phyloP scores from a whole-genome alignment of 495 filamentous ascomycete genomes.

The Bryoglossum gracile region DNA sequence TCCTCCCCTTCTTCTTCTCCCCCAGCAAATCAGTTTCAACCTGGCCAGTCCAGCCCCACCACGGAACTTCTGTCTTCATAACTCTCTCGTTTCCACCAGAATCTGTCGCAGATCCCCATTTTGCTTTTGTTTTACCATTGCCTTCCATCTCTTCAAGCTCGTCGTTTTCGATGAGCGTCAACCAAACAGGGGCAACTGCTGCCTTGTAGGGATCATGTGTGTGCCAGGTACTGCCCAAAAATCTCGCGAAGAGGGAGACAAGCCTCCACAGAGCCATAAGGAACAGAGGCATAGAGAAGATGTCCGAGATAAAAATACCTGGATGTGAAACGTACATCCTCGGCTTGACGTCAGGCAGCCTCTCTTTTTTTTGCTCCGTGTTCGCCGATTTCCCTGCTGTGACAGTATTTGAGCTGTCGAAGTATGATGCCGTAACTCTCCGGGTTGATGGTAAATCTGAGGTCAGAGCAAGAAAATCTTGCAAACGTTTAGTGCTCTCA shows the following conservation, averaged over 20 bases:
- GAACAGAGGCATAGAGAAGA: conserved; percentile 62
- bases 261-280: conserved; percentile 57
- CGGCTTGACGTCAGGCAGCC: conserved; percentile 16
- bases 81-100: conserved; percentile 49
- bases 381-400: conserved; percentile 10
- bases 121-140: conserved; percentile 40
- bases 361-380: conserved; percentile 14
- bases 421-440: conserved; percentile 43
- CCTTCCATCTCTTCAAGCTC: conserved; percentile 56
- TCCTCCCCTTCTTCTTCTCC: conserved; percentile 47
- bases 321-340: conserved; percentile 69
- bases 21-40: conserved; percentile 51
- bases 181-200: conserved; percentile 67
- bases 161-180: conserved; percentile 62
- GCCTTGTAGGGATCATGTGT: conserved; percentile 66
- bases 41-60: conserved; percentile 75
- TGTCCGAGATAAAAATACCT: conserved; percentile 73
- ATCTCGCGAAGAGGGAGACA: conserved; percentile 65
- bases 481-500: conserved; percentile 78
- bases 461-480: conserved; percentile 75
- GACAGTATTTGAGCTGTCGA: conserved; percentile 21
- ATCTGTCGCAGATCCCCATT: conserved; percentile 77
- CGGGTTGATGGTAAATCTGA: conserved; percentile 56
- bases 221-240: conserved; percentile 85
- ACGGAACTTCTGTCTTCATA: conserved; percentile 69